A percentile compares a stretch with the other conserved stretches of the same genome.
Conservation (phyloP, 805 yeast genomes). For the Starmerella bombi region DNA sequence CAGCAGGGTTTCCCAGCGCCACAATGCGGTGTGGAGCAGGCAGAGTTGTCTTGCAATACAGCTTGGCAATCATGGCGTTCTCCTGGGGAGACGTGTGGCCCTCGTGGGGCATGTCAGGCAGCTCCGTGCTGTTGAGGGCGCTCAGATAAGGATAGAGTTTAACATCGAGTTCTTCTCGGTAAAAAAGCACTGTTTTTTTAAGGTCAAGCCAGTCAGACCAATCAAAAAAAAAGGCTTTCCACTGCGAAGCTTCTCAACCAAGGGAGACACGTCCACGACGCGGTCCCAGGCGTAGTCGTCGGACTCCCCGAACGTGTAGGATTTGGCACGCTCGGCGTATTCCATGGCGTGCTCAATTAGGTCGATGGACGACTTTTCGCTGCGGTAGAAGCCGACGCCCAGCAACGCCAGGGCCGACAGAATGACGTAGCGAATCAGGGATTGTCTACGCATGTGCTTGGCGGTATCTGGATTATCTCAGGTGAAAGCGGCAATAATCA, state of each 20-base stretch:
- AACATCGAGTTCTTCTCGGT: slow-evolving; percentile 8
- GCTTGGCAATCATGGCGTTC: slow-evolving; percentile 17
- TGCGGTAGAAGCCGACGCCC: background rate
- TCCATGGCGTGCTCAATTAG: background rate
- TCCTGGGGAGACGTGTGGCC: slow-evolving; percentile 11
- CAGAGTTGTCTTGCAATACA: slow-evolving; percentile 12
- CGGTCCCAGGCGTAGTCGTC: slow-evolving; percentile 11
- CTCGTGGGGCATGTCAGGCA: slow-evolving; percentile 8
- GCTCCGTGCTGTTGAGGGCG: background rate
- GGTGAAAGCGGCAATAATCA: too few species aligned
- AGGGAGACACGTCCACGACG: slow-evolving; percentile 6
- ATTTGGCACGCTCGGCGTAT: too few species aligned
- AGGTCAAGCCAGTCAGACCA: slow-evolving; percentile 27
- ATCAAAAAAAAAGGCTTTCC: slow-evolving; percentile 15
- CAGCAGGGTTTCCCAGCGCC: slow-evolving; percentile 4
- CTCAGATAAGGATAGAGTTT: slow-evolving; percentile 13
- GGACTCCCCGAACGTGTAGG: too few species aligned
- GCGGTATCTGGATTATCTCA: too few species aligned
- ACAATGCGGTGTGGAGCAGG: slow-evolving; percentile 17
- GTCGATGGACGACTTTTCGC: background rate
- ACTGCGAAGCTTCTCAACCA: slow-evolving; percentile 2
- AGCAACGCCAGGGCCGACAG: background rate
- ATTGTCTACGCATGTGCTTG: background rate
- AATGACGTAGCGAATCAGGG: background rate
- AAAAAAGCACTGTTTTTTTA: slow-evolving; percentile 9